These are phyloP conservation scores for Fraxinus ornus DNA, from an alignment of 305 asterid species.

Conservation along the genomic window DNA sequence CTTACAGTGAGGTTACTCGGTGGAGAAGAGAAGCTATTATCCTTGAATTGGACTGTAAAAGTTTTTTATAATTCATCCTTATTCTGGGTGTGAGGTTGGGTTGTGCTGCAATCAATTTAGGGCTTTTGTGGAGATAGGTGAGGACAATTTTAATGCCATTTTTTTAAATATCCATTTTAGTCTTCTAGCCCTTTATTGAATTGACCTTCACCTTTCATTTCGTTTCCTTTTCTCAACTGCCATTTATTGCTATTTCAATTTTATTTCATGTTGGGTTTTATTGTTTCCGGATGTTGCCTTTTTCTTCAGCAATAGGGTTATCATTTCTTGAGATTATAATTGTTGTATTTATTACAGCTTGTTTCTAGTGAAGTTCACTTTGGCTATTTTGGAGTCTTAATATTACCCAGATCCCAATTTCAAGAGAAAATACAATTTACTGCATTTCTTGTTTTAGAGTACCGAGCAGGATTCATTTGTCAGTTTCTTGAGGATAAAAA, in stretches of 20 bases:
- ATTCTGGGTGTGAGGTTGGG: neutral
- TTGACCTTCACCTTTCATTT: constrained; percentile 29
- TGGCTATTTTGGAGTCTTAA: constrained; percentile 28
- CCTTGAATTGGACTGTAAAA: neutral
- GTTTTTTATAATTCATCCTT: neutral
- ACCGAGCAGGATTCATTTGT: neutral
- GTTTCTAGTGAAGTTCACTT: constrained; percentile 18
- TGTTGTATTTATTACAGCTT: constrained; percentile 22
- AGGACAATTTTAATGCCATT: constrained; percentile 12
- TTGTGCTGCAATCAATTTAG: constrained; percentile 10
- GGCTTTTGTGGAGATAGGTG: constrained; percentile 10
- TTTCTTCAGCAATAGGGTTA: neutral
- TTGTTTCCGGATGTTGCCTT: neutral
- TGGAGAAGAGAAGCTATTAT: neutral
- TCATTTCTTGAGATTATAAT: neutral
- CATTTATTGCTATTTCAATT: neutral
- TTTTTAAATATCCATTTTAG: neutral
- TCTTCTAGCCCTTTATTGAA: constrained; percentile 25
- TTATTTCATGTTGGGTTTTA: neutral
- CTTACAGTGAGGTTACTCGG: neutral
- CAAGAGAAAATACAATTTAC: constrained; percentile 13
- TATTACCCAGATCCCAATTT: neutral
- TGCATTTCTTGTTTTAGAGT: constrained; percentile 19
- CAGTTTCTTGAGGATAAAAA: neutral
- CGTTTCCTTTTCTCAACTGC: neutral